These are phyloP conservation scores for Penicillium digitatum DNA, from an alignment of 2,329 filamentous ascomycete species.

Conservation along the genomic window DNA sequence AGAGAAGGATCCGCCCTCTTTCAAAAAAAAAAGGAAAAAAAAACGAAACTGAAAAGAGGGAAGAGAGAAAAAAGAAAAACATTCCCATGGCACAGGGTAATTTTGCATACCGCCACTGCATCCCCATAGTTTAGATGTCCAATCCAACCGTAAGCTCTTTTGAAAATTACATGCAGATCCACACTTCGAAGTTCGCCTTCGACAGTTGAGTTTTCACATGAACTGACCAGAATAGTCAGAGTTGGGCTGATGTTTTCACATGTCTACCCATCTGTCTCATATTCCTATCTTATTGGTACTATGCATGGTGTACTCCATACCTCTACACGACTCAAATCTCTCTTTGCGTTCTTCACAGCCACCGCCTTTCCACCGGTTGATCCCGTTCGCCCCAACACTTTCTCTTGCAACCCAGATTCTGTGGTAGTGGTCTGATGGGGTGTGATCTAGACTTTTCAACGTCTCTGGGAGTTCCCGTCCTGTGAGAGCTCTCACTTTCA, in stretches of 20 bases:
- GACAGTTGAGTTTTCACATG: neutral
- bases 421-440: neutral
- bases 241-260: neutral
- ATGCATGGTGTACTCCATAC: neutral
- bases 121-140: neutral
- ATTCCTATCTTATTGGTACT: neutral
- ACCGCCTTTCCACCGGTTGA: neutral
- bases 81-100: constrained; percentile 6
- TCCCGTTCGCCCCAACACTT: constrained; percentile 2
- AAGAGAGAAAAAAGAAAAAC: constrained; percentile 4
- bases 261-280: neutral
- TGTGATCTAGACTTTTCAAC: neutral
- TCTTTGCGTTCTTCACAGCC: neutral
- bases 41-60: neutral
- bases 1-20: constrained; percentile 1
- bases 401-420: neutral
- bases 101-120: constrained; percentile 15
- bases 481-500: constrained; percentile 2
- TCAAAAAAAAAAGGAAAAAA: constrained; percentile 8
- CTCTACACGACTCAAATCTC: neutral
- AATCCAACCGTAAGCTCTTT: neutral
- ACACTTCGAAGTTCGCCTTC: neutral
- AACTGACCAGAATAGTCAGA: neutral
- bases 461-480: neutral
- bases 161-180: neutral